Evolutionary conservation across 2,329 filamentous ascomycete species (phyloP).

Genomic region (Fusarium decemcellulare): DNA sequence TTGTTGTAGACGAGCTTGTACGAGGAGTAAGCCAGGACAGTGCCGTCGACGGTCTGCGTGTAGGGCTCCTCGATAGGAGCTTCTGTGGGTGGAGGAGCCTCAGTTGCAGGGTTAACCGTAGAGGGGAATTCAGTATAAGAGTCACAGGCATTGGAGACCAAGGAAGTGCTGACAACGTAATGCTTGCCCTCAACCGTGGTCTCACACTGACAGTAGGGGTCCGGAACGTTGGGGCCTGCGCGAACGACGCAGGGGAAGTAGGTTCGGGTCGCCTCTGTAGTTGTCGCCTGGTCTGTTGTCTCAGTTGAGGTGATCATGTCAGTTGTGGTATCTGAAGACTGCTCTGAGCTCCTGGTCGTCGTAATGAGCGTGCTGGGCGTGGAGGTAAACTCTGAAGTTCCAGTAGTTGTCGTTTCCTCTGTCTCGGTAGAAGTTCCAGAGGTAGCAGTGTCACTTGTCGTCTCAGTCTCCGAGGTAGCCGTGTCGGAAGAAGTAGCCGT

Average conservation of each 20-base stretch:
- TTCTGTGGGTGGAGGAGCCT: background rate
- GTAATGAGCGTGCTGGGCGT: background rate
- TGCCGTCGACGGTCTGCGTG: background rate
- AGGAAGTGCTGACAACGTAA: background rate
- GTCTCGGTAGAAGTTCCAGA: no score
- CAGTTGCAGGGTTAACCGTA: background rate
- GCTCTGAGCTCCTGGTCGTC: background rate
- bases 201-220: background rate
- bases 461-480: no score
- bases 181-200: background rate
- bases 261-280: background rate
- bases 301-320: background rate
- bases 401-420: no score
- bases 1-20: background rate
- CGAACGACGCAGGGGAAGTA: background rate
- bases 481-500: no score
- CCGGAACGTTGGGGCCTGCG: background rate
- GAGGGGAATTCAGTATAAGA: conserved; percentile 3
- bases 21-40: background rate
- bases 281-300: background rate
- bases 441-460: no score
- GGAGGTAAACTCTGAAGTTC: background rate
- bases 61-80: background rate
- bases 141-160: background rate
- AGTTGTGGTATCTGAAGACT: background rate